Conservation (phyloP, 805 yeast genomes). For the Saccharomycopsis fibuligera region DNA sequence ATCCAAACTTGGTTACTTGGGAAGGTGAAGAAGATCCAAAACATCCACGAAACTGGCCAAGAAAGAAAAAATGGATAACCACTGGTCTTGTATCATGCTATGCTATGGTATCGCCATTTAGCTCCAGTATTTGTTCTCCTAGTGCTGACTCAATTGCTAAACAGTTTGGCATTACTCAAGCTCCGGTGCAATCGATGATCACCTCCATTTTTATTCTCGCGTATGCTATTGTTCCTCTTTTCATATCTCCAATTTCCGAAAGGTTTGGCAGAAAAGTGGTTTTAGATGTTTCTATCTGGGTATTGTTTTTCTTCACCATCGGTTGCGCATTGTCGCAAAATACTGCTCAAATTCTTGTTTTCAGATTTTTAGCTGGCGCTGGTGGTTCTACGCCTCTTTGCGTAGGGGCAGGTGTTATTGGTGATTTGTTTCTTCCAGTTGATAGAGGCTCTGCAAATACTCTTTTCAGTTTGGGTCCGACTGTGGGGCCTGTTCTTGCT, state of each 20-base stretch:
- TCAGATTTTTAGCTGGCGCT: slow-evolving; percentile 56
- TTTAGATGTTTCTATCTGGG: slow-evolving; percentile 43
- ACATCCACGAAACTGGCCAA: slow-evolving; percentile 59
- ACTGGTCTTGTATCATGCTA: slow-evolving; percentile 44
- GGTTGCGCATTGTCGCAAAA: slow-evolving; percentile 57
- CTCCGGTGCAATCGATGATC: slow-evolving; percentile 43
- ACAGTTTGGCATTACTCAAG: slow-evolving; percentile 37
- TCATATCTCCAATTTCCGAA: slow-evolving; percentile 65
- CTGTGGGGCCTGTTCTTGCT: slow-evolving; percentile 51
- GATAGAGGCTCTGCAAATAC: slow-evolving; percentile 53
- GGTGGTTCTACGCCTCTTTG: slow-evolving; percentile 63
- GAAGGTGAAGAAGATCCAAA: slow-evolving; percentile 55
- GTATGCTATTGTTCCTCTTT: slow-evolving; percentile 59
- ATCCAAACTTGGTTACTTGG: slow-evolving; percentile 67
- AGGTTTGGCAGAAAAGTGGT: slow-evolving; percentile 56
- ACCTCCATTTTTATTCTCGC: slow-evolving; percentile 66
- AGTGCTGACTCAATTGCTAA: slow-evolving; percentile 44
- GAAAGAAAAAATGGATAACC: slow-evolving; percentile 34
- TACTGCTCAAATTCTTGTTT: slow-evolving; percentile 49
- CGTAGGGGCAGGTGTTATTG: slow-evolving; percentile 63
- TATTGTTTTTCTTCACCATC: slow-evolving; percentile 42
- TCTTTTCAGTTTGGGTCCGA: slow-evolving; percentile 51
- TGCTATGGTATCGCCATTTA: slow-evolving; percentile 54
- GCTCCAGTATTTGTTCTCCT: slow-evolving; percentile 58
- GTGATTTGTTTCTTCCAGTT: slow-evolving; percentile 49